Conservation (phyloP, 1,284 basidiomycete species). For the Vanrija pseudolonga region DNA sequence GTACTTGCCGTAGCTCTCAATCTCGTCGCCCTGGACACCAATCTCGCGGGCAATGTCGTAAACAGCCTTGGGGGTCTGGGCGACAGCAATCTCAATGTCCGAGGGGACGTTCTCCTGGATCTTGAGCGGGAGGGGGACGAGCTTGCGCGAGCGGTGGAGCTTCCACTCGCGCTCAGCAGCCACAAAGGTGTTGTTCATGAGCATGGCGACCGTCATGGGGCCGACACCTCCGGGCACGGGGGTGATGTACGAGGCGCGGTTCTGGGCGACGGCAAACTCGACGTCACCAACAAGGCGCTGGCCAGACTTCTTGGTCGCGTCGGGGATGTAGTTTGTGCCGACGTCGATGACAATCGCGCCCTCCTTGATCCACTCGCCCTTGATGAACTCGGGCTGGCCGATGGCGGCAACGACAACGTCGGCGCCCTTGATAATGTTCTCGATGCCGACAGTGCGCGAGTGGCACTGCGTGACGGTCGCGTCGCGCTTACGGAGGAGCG, state of each 20-base stretch:
- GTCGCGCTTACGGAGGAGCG: conserved; percentile 82
- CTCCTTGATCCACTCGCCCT: conserved; percentile 92
- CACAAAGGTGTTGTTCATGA: conserved; percentile 91
- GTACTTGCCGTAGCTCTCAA: conserved; percentile 92
- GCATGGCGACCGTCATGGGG: conserved; percentile 98
- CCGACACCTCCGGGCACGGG: conserved; percentile 98
- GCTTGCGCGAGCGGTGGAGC: conserved; percentile 58
- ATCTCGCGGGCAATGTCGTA: conserved; percentile 81
- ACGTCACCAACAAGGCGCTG: conserved; percentile 96
- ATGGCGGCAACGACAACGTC: conserved; percentile 94
- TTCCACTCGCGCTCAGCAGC: conserved; percentile 81
- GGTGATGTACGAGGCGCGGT: conserved; percentile 84
- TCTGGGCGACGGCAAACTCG: conserved; percentile 71
- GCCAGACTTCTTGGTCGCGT: conserved; percentile 87
- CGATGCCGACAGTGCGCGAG: conserved; percentile 77
- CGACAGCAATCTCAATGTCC: conserved; percentile 94
- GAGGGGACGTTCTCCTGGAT: conserved; percentile 80
- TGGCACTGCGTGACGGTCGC: conserved; percentile 99
- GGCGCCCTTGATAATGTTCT: conserved; percentile 73
- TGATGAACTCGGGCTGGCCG: conserved; percentile 83
- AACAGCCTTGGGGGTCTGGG: conserved; percentile 89
- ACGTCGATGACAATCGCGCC: conserved; percentile 94
- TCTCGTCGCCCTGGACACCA: conserved; percentile 77
- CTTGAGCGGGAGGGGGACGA: conserved; percentile 75
- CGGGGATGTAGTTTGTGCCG: conserved; percentile 94